Base-by-base conservation (phyloP, 108 stramenopile species). In the Thalassiosira profunda region DNA sequence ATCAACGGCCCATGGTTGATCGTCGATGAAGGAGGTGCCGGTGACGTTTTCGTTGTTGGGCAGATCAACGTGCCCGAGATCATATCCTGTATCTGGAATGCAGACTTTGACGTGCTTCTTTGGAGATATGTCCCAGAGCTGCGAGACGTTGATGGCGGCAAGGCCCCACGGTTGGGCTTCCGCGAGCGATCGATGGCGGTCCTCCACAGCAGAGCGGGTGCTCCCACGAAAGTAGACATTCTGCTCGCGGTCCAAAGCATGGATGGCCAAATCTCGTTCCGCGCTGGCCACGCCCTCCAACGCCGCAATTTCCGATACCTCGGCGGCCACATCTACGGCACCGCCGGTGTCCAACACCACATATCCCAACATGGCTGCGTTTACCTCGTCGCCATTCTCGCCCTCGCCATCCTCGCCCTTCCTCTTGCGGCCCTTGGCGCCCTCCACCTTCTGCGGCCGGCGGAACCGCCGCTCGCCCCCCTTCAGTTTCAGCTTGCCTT, bases 81-180 rank as follows among this genome's bases (percentile, higher is more conserved):
- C 79, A 12, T 85, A 63, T 4, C 87, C 87, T 1, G 84, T 84
- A 47, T 88, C 87, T 30, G 83, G 66, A 38, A 88, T 45, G 43
- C 87, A 88, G 14, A 88, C 67, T 43, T 78, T 78, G 11, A 78
- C 26, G 2, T 51, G 62, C 9, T 1, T 58, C 33, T 44, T 23
- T 3, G 29, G 37, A n/a, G 48, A 15, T 2, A 48, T 45, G 14
- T 11, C 9, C 74, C 74, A 75, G 5, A 75, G 55, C 28, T 54
- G 14, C 0, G 57, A 53, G 10, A 64, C 66, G 35, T 86, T 59
- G 14, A 86, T 58, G 70, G 74, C 66, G 2, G 25, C 48, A 11
- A 86, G 77, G 5, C 85, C 85, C 42, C 42, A 3, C 42, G 18
- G 20, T 20, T 17, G 43, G 20, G 43, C 6, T 44, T 44, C 43